phyloP scores from a whole-genome alignment of 2,329 filamentous ascomycete genomes.

The Ceratocystis harringtonii region DNA sequence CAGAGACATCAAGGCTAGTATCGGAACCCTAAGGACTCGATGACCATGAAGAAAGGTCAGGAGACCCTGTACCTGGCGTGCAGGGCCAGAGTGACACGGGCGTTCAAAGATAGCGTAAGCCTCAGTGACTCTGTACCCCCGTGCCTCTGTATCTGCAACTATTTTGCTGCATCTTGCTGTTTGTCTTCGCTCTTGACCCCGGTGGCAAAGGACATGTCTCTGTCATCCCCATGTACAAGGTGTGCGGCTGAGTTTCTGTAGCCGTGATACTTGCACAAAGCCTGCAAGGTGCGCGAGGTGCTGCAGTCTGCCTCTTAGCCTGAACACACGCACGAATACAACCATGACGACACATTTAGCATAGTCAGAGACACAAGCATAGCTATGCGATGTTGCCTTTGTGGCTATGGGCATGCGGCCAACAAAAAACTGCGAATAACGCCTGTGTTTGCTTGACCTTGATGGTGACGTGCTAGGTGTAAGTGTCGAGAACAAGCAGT shows the following conservation, averaged over 20 bases:
- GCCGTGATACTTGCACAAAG: background rate
- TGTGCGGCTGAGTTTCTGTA: conserved; percentile 5
- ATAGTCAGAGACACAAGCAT: background rate
- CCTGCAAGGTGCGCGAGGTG: background rate
- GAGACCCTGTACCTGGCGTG: background rate
- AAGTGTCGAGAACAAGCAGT: background rate
- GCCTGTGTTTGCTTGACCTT: background rate
- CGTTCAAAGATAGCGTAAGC: background rate
- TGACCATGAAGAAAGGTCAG: no score
- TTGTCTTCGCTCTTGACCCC: background rate
- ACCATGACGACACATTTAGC: background rate
- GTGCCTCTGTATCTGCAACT: background rate
- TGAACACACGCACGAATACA: background rate
- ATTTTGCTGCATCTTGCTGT: background rate
- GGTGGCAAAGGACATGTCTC: background rate
- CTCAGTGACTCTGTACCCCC: background rate
- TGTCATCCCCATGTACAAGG: background rate
- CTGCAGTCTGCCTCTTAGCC: background rate
- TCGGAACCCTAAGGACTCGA: background rate
- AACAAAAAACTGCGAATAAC: background rate
- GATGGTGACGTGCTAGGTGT: background rate
- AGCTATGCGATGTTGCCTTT: background rate
- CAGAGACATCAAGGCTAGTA: background rate
- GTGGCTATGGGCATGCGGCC: background rate
- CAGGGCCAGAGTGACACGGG: background rate